These are phyloP conservation scores for Neopestalotiopsis sp. DNA, from an alignment of 2,329 filamentous ascomycete species.

Conservation along the genomic window DNA sequence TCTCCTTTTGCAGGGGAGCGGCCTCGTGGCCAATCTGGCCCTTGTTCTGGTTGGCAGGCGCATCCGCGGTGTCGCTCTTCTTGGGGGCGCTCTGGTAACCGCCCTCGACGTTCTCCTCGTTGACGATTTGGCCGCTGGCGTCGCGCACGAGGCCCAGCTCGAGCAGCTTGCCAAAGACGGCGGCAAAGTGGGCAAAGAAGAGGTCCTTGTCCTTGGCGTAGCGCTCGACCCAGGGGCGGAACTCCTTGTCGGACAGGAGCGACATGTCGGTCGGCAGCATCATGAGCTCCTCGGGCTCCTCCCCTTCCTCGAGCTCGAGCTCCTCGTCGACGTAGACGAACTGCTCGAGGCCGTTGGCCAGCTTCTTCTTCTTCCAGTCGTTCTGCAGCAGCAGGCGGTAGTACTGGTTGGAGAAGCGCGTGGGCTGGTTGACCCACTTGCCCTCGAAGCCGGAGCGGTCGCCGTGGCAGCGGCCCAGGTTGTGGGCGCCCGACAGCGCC, in stretches of 20 bases:
- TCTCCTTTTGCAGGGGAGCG: conserved; percentile 9
- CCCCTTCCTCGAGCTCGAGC: conserved; percentile 47
- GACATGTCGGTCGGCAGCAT: conserved; percentile 71
- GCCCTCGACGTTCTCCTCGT: conserved; percentile 14
- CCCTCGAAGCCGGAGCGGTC: conserved; percentile 39
- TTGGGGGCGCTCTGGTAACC: conserved; percentile 17
- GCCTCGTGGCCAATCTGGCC: conserved; percentile 16
- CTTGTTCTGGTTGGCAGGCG: conserved; percentile 2
- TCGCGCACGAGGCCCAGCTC: conserved; percentile 14
- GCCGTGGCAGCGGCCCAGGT: conserved; percentile 70
- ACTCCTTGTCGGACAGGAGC: conserved; percentile 56
- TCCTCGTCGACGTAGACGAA: conserved; percentile 66
- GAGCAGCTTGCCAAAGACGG: conserved; percentile 14
- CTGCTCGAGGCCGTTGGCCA: conserved; percentile 41
- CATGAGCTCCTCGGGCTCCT: conserved; percentile 66
- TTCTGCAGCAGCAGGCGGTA: conserved; percentile 38
- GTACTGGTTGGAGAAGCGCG: conserved; percentile 43
- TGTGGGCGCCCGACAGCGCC: conserved; percentile 82
- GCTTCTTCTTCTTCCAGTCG: conserved; percentile 33
- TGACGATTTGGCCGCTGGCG: conserved; percentile 11
- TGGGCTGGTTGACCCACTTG: conserved; percentile 42
- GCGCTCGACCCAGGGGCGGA: conserved; percentile 59
- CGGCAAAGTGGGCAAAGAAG: conserved; percentile 15
- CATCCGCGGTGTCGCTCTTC: conserved; percentile 12
- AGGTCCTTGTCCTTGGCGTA: conserved; percentile 17